These are phyloP conservation scores for Boletus smithii DNA, from an alignment of 1,284 basidiomycete genomes.

Conservation along the genomic window DNA sequence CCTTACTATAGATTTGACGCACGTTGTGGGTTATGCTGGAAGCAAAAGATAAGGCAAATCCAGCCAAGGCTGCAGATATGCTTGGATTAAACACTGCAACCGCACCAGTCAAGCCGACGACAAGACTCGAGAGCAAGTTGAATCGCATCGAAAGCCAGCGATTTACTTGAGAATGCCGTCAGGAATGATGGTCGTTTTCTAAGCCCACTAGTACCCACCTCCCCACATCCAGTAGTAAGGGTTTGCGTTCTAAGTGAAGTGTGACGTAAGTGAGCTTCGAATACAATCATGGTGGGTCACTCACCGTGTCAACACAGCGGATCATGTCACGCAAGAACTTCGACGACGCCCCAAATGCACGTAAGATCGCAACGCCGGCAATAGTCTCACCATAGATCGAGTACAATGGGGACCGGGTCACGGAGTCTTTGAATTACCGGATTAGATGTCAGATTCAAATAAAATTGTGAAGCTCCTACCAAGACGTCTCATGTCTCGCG, in stretches of 20 bases:
- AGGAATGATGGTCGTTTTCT: not conserved
- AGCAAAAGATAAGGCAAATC: constrained; percentile 83
- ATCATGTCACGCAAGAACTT: constrained; percentile 88
- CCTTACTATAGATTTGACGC: constrained; percentile 31
- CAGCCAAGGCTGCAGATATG: constrained; percentile 77
- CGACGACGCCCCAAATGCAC: constrained; percentile 85
- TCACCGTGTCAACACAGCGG: constrained; percentile 74
- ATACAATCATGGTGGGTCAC: constrained; percentile 23
- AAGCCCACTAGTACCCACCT: constrained; percentile 40
- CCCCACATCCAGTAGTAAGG: constrained; percentile 86
- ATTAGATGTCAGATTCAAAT: not conserved
- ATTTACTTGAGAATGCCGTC: constrained; percentile 50
- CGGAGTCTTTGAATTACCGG: constrained; percentile 57
- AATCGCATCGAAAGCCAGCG: constrained; percentile 81
- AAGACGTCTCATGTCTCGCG: constrained; percentile 84
- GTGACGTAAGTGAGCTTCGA: not conserved
- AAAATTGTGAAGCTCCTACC: constrained; percentile 45
- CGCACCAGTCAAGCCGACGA: constrained; percentile 71
- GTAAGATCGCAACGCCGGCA: constrained; percentile 81
- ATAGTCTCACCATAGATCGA: constrained; percentile 91
- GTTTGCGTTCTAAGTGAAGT: constrained; percentile 56
- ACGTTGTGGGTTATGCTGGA: constrained; percentile 73
- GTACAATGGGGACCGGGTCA: constrained; percentile 88
- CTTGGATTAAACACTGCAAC: constrained; percentile 66
- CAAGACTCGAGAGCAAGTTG: constrained; percentile 71